Evolutionary conservation across 2,329 filamentous ascomycete species (phyloP), one percentile per base, ranked within the genome.

Genomic region (Hymenoscyphus linearis): DNA sequence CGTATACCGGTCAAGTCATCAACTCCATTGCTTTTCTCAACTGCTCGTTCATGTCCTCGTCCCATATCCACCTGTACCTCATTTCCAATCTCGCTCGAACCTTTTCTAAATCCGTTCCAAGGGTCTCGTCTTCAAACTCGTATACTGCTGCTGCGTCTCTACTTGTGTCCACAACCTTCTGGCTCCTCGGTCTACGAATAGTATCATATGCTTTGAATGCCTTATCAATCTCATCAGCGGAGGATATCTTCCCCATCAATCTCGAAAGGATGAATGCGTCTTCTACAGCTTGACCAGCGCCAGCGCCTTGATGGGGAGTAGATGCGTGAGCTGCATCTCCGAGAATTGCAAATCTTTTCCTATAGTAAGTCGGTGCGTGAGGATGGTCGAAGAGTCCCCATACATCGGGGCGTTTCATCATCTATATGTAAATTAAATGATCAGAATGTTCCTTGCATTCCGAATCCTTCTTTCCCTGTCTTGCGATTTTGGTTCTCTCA

Each of bases 311-410:
- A 44, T 84, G 81, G 0, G 85, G 85, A 0, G 83, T 82, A 44
- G 82, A 82, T 0, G 84, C 84, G 68, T 88, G 85, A 0, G 85
- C 85, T 0, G 85, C 84, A 67, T 88, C 85, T 14, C 85, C 85
- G 0, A 84, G 71, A 2, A 87, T 75, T 40, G 76, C 78, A 26
- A 81, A 67, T 0, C 78, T 74, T 7, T 75, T 76, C 26, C 75
- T 74, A 65, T 74, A 76, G 52, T 77, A 82, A 12, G 65, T 69
- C 26, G 70, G 70, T 6, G 79, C 76, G 9, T 76, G 76, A 12
- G 70, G 73, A 60, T 80, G 76, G 55, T 82, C 73, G 67, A 80
- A 81, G 0, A 81, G 63, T 1, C 76, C 78, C 79, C 79, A 81
- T 14, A 78, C 71, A 55, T 72, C 77, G 4, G 77, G 76, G 55